phyloP scores from a whole-genome alignment of 352 stramenopile species.

The Phytophthora idaei region DNA sequence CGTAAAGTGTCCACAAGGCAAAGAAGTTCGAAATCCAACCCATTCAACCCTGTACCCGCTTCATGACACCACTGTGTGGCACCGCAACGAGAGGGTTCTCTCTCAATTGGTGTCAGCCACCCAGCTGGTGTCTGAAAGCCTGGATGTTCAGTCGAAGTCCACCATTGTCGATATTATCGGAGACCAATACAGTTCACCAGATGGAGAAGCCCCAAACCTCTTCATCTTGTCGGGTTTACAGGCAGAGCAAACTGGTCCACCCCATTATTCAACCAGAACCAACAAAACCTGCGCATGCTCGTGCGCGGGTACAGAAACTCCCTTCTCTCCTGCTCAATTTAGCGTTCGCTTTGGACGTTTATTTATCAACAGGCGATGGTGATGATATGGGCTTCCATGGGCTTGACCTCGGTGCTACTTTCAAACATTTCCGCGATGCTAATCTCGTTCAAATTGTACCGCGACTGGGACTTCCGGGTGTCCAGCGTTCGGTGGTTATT shows the following conservation, averaged over 20 bases:
- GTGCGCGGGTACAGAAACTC: constrained; percentile 21
- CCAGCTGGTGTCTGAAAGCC: constrained; percentile 22
- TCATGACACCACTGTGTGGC: neutral
- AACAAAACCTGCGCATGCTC: constrained; percentile 26
- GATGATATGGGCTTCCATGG: constrained; percentile 46
- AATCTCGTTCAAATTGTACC: constrained; percentile 51
- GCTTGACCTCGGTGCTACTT: constrained; percentile 35
- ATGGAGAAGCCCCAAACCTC: constrained; percentile 19
- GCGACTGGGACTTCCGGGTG: constrained; percentile 53
- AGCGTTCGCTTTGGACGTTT: constrained; percentile 3
- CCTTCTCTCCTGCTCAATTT: constrained; percentile 8
- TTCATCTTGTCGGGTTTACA: constrained; percentile 28
- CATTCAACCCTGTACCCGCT: neutral
- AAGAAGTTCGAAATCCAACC: no score
- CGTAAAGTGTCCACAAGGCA: no score
- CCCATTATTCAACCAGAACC: constrained; percentile 10
- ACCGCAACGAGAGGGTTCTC: constrained; percentile 12
- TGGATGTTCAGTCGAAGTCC: constrained; percentile 7
- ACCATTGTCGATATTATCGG: constrained; percentile 6
- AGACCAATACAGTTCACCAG: constrained; percentile 30
- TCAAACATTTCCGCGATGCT: constrained; percentile 44
- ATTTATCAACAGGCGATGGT: constrained; percentile 28
- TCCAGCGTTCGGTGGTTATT: constrained; percentile 68
- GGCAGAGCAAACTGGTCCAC: constrained; percentile 16
- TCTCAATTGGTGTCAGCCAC: neutral